Conservation (phyloP, 805 yeast genomes). For the Sungouiella blattae region DNA sequence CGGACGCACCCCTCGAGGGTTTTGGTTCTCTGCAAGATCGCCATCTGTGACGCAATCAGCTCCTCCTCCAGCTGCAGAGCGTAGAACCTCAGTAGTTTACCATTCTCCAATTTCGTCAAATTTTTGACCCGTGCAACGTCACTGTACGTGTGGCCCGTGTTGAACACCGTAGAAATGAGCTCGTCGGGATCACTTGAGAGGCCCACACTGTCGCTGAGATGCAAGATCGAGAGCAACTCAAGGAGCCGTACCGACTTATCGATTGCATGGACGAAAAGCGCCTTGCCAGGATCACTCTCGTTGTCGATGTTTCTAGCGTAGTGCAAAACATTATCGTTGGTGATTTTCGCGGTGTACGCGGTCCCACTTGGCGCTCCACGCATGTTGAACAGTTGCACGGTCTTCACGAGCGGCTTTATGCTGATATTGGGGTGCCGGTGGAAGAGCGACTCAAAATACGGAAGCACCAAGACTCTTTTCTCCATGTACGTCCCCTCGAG, state of each 20-base stretch:
- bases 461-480: conserved; percentile 12
- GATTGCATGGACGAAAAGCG: conserved; percentile 10
- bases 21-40: conserved; percentile 7
- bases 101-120: conserved; percentile 2
- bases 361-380: neutral
- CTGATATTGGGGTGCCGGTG: no score
- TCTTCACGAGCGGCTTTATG: neutral
- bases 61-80: conserved; percentile 4
- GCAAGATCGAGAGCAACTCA: conserved; percentile 10
- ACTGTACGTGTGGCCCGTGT: conserved; percentile 7
- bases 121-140: conserved; percentile 10
- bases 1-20: conserved; percentile 4
- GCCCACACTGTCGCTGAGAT: conserved; percentile 1
- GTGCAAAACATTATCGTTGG: conserved; percentile 1
- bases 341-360: neutral
- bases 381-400: neutral
- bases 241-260: conserved; percentile 11
- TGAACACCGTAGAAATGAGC: conserved; percentile 3
- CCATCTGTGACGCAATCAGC: conserved; percentile 4
- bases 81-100: neutral
- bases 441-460: no score
- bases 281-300: conserved; percentile 12
- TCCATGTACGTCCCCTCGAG: conserved; percentile 17
- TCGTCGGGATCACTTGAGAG: conserved; percentile 1
- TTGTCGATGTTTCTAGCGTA: conserved; percentile 8